Conservation (phyloP, 768 basidiomycete species). For the Roridomyces roridus region DNA sequence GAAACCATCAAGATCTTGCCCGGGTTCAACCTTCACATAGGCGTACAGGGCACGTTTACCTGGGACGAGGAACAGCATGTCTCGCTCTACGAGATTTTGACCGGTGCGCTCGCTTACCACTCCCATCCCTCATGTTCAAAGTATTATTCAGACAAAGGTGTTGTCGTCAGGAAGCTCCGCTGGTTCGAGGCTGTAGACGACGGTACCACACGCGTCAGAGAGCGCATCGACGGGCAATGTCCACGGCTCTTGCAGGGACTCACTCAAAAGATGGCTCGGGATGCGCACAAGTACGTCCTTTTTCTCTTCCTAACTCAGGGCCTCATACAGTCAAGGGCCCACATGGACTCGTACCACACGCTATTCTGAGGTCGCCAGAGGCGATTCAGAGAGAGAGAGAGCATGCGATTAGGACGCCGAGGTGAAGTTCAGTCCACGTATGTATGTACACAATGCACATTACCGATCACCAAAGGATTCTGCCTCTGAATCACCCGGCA, state of each 20-base stretch:
- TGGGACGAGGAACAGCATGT: constrained; percentile 10
- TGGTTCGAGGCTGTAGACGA: constrained; percentile 15
- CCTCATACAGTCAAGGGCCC: neutral
- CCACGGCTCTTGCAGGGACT: constrained; percentile 14
- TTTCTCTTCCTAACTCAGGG: neutral
- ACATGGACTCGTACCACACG: constrained; percentile 16
- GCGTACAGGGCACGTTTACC: constrained; percentile 20
- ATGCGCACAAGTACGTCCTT: neutral
- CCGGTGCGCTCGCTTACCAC: neutral
- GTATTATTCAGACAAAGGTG: constrained; percentile 12
- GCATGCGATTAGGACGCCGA: too few relatives aligned
- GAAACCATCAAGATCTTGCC: constrained; percentile 24
- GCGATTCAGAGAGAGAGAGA: too few relatives aligned
- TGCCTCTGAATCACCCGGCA: too few relatives aligned
- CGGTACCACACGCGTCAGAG: constrained; percentile 15
- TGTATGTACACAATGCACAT: too few relatives aligned
- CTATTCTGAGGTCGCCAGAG: constrained; percentile 15
- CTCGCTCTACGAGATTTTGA: constrained; percentile 15
- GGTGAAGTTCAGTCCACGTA: too few relatives aligned
- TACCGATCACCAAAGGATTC: too few relatives aligned
- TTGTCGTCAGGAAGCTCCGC: constrained; percentile 18
- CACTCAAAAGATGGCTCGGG: constrained; percentile 2
- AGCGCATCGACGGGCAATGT: constrained; percentile 22
- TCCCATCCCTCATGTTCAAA: neutral
- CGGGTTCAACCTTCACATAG: constrained; percentile 13